Evolutionary conservation across 495 filamentous ascomycete genomes (phyloP).

Genomic region (Penicillium ucsense): DNA sequence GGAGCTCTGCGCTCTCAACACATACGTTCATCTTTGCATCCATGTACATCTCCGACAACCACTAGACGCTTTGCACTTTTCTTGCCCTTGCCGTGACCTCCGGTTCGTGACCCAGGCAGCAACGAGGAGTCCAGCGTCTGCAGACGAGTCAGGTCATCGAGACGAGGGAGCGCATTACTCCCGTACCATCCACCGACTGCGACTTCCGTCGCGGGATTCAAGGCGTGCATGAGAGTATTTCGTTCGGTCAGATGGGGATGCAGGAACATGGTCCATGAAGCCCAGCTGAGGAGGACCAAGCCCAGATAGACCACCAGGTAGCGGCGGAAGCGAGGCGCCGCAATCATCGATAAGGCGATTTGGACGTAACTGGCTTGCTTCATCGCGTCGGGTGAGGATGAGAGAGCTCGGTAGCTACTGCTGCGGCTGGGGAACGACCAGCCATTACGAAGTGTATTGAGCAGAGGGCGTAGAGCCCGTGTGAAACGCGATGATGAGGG

Average conservation of each 20-base stretch:
- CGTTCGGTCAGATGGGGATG: conserved; percentile 33
- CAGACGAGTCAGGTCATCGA: conserved; percentile 40
- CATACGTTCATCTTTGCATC: conserved; percentile 57
- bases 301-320: conserved; percentile 34
- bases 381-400: conserved; percentile 9
- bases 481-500: conserved; percentile 6
- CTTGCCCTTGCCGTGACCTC: conserved; percentile 1
- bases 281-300: conserved; percentile 25
- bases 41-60: conserved; percentile 86
- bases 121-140: conserved; percentile 27
- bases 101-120: conserved; percentile 15
- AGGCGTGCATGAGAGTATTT: conserved; percentile 19
- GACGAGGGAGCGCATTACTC: conserved; percentile 34
- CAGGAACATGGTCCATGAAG: conserved; percentile 33
- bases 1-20: background rate
- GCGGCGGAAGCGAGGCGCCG: conserved; percentile 39
- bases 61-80: conserved; percentile 45
- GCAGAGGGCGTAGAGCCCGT: conserved; percentile 25
- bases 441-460: conserved; percentile 37
- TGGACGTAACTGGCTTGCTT: conserved; percentile 19
- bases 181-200: conserved; percentile 37
- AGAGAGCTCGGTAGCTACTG: conserved; percentile 11
- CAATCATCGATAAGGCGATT: conserved; percentile 23
- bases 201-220: conserved; percentile 27
- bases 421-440: conserved; percentile 28